Evolutionary conservation across 352 stramenopile genomes (phyloP).

Genomic region (Phytophthora kernoviae): DNA sequence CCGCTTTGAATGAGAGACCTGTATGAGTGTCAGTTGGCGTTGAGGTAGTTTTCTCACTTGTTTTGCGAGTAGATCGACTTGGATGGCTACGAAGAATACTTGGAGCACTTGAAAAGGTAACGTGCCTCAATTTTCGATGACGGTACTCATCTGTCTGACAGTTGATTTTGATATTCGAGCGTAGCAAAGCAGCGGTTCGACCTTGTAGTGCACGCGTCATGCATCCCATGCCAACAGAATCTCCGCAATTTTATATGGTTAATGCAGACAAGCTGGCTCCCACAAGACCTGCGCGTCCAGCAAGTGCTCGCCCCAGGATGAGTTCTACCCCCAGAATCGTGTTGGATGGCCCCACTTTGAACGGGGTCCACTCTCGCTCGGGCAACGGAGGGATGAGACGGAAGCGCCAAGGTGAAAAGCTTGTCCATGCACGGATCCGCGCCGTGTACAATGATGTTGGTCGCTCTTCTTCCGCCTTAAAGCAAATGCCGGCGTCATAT

Average conservation of each 20-base stretch:
- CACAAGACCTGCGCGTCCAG: constrained; percentile 35
- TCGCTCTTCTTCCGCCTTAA: constrained; percentile 15
- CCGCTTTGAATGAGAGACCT: not conserved
- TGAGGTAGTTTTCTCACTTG: not conserved
- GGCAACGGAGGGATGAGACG: constrained; percentile 29
- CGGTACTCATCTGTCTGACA: too few relatives aligned
- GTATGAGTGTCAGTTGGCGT: not conserved
- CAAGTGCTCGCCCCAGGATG: constrained; percentile 47
- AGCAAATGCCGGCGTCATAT: constrained; percentile 26
- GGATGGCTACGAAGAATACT: constrained; percentile 67
- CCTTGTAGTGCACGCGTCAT: constrained; percentile 44
- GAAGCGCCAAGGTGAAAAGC: constrained; percentile 40
- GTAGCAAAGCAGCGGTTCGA: constrained; percentile 42
- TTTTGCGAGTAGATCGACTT: constrained; percentile 49
- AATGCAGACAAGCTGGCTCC: constrained; percentile 42
- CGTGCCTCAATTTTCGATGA: not conserved
- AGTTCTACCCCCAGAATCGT: constrained; percentile 14
- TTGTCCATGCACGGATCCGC: constrained; percentile 49
- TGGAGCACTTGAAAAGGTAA: constrained; percentile 54
- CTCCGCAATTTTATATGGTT: constrained; percentile 61
- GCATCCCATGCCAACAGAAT: constrained; percentile 49
- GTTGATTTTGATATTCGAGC: not conserved
- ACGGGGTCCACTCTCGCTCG: constrained; percentile 7
- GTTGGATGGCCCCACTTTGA: constrained; percentile 1
- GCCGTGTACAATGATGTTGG: constrained; percentile 57